Evolutionary conservation across 805 yeast species (phyloP).

Genomic region (Hanseniaspora nectarophila): DNA sequence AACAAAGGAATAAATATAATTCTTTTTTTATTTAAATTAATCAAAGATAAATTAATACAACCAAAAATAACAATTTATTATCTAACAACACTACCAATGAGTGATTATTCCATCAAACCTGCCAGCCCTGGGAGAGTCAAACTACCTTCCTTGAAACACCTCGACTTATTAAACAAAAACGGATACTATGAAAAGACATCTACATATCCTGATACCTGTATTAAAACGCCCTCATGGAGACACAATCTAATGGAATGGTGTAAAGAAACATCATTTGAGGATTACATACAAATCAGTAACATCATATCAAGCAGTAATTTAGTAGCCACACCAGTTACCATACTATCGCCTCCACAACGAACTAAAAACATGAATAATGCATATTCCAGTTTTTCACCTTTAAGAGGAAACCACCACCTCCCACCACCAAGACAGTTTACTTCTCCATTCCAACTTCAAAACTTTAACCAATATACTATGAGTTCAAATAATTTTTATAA

Average conservation of each 20-base stretch:
- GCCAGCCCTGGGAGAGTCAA: not conserved
- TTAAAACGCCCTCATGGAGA: constrained; percentile 26
- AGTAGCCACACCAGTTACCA: constrained; percentile 12
- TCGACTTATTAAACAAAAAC: constrained; percentile 26
- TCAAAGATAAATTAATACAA: not conserved
- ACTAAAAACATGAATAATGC: not conserved
- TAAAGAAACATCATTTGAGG: constrained; percentile 25
- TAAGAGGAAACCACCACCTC: constrained; percentile 10
- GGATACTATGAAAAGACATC: constrained; percentile 25
- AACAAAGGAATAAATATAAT: too few relatives aligned
- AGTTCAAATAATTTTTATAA: not conserved
- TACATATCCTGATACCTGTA: constrained; percentile 29
- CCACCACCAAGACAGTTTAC: constrained; percentile 15
- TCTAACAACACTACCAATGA: not conserved
- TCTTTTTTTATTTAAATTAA: too few relatives aligned
- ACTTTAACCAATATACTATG: constrained; percentile 1
- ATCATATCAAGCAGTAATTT: constrained; percentile 12
- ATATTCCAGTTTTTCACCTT: constrained; percentile 7
- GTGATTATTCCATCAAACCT: not conserved
- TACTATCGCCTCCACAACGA: constrained; percentile 12
- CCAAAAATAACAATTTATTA: not conserved
- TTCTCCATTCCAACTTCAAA: constrained; percentile 12
- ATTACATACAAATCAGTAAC: constrained; percentile 22
- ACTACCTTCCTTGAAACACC: constrained; percentile 27
- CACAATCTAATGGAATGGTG: constrained; percentile 27